A percentile compares a stretch with the other conserved stretches of the same genome.
Conservation (phyloP, 208 protist species). For the Acanthamoeba triangularis region DNA sequence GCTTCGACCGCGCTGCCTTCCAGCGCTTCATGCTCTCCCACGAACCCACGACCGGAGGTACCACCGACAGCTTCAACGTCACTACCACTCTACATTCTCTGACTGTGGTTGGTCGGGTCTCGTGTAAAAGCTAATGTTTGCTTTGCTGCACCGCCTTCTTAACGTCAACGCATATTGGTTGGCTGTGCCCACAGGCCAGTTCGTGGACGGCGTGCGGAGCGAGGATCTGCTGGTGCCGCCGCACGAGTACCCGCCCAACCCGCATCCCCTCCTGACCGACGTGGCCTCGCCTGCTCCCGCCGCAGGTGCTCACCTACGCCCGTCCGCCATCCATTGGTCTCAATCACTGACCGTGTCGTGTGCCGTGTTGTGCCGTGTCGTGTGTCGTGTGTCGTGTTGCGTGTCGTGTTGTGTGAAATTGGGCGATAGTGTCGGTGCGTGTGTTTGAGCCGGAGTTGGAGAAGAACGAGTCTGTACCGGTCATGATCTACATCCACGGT, state of each 20-base stretch:
- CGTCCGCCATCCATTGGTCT: too few relatives aligned
- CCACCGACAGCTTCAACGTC: neutral
- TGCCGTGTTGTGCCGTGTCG: neutral
- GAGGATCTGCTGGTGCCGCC: slow-evolving; percentile 22
- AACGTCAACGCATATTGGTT: neutral
- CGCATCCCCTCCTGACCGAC: neutral
- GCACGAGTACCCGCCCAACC: slow-evolving; percentile 59
- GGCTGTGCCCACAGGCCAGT: neutral
- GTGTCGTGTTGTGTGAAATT: neutral
- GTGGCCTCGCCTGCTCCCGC: slow-evolving; percentile 11
- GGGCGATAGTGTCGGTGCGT: neutral
- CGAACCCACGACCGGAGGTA: neutral
- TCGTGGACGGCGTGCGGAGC: slow-evolving; percentile 36
- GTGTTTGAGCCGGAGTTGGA: slow-evolving; percentile 30
- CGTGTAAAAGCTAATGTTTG: neutral
- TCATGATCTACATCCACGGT: slow-evolving; percentile 64
- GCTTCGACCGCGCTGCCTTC: neutral
- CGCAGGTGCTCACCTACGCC: neutral
- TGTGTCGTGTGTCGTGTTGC: neutral
- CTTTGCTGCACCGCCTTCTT: neutral
- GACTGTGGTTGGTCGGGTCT: neutral
- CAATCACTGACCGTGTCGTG: too few relatives aligned
- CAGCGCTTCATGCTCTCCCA: neutral
- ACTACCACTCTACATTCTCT: too few relatives aligned
- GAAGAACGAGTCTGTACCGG: neutral